phyloP scores from a whole-genome alignment of 768 basidiomycete species.

The Calocybe indica region DNA sequence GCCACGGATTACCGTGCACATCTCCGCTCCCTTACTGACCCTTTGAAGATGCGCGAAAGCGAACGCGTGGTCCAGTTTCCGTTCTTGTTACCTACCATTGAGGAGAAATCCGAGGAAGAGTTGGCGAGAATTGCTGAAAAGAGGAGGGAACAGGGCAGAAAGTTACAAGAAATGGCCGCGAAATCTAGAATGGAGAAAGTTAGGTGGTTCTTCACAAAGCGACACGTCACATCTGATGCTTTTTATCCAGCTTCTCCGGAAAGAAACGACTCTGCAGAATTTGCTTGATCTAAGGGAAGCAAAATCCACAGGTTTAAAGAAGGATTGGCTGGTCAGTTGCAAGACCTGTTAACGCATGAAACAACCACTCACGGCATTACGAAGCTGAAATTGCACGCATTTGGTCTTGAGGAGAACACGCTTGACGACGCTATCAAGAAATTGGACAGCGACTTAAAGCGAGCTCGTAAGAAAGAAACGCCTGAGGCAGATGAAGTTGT shows the following conservation, averaged over 20 bases:
- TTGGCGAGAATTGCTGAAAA: slow-evolving; percentile 71
- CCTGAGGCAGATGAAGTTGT: slow-evolving; percentile 58
- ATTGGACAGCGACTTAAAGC: slow-evolving; percentile 72
- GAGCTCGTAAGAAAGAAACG: slow-evolving; percentile 74
- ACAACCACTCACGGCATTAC: background rate
- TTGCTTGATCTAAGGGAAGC: slow-evolving; percentile 60
- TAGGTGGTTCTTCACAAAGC: slow-evolving; percentile 2
- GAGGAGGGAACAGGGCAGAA: slow-evolving; percentile 78
- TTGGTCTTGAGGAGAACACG: slow-evolving; percentile 75
- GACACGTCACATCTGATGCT: background rate
- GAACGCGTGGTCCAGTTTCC: slow-evolving; percentile 89
- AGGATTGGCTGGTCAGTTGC: slow-evolving; percentile 66
- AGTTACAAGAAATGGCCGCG: slow-evolving; percentile 88
- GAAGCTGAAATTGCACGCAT: slow-evolving; percentile 54
- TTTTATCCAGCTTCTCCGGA: slow-evolving; percentile 52
- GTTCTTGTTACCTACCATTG: slow-evolving; percentile 52
- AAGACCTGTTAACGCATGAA: background rate
- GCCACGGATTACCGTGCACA: slow-evolving; percentile 67
- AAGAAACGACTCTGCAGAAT: slow-evolving; percentile 69
- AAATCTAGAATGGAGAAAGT: slow-evolving; percentile 86
- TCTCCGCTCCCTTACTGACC: slow-evolving; percentile 64
- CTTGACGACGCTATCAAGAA: slow-evolving; percentile 84
- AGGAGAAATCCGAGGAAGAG: slow-evolving; percentile 92
- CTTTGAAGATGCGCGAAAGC: slow-evolving; percentile 51
- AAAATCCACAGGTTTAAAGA: slow-evolving; percentile 52